Evolutionary conservation across 345 rosid species (phyloP).

Genomic region (Brassica juncea): DNA sequence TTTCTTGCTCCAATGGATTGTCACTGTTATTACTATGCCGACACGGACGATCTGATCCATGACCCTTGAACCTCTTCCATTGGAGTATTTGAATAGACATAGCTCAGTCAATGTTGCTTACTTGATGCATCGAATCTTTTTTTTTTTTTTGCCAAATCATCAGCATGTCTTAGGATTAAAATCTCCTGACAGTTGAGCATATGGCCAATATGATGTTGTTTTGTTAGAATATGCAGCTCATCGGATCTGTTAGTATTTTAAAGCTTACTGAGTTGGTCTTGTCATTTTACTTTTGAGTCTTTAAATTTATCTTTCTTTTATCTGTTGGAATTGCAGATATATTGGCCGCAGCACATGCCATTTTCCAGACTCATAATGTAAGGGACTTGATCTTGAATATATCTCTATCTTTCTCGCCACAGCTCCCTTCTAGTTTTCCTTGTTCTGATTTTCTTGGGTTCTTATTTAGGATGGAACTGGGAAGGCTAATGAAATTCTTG

Average conservation of each 20-base stretch:
- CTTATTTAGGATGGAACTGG: constrained; percentile 68
- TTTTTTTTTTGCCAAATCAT: neutral
- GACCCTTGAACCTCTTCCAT: constrained; percentile 22
- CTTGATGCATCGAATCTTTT: constrained; percentile 3
- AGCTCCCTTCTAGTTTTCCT: neutral
- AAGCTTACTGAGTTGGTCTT: constrained; percentile 7
- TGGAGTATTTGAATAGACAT: constrained; percentile 3
- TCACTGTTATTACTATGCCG: constrained; percentile 11
- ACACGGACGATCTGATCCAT: neutral
- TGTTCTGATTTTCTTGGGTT: constrained; percentile 22
- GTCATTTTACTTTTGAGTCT: constrained; percentile 16
- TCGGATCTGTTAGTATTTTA: neutral
- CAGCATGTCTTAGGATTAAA: neutral
- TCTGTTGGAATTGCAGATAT: constrained; percentile 61
- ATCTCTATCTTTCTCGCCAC: neutral
- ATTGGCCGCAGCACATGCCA: constrained; percentile 82
- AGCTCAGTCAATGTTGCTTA: constrained; percentile 10
- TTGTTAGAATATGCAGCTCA: neutral
- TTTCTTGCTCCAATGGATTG: constrained; percentile 19
- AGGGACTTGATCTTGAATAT: constrained; percentile 43
- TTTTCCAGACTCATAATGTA: constrained; percentile 76
- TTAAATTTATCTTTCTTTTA: constrained; percentile 18
- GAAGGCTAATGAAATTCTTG: constrained; percentile 77
- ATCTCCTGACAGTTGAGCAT: neutral
- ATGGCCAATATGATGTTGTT: neutral